Evolutionary conservation across 2,329 filamentous ascomycete genomes (phyloP).

Genomic region (Fusarium luffae): DNA sequence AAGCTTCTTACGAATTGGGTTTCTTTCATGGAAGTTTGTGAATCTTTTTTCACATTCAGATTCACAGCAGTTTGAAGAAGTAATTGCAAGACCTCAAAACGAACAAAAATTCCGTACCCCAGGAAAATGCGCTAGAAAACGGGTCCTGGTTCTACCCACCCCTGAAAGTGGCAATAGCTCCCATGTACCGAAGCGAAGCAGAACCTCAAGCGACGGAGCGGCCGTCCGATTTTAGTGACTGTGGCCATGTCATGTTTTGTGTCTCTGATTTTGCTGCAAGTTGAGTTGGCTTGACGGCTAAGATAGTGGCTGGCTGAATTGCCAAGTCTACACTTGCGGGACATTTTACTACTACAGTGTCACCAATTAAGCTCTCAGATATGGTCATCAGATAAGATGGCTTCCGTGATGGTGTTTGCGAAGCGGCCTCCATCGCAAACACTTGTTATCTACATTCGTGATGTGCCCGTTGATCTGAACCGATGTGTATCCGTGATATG

Average conservation of each 20-base stretch:
- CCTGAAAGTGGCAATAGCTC: slow-evolving; percentile 38
- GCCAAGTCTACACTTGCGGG: slow-evolving; percentile 18
- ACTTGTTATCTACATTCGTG: neutral
- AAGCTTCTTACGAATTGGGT: neutral
- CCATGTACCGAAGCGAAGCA: slow-evolving; percentile 9
- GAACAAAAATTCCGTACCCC: slow-evolving; percentile 28
- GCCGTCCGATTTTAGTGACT: slow-evolving; percentile 23
- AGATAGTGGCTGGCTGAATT: slow-evolving; percentile 31
- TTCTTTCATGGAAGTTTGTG: neutral
- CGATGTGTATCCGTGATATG: slow-evolving; percentile 1
- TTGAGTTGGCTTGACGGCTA: slow-evolving; percentile 9
- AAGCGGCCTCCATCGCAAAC: neutral
- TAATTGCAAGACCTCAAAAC: neutral
- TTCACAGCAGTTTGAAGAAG: neutral
- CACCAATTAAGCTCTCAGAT: slow-evolving; percentile 6
- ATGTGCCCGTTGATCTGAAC: neutral
- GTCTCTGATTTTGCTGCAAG: slow-evolving; percentile 9
- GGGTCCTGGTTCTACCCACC: slow-evolving; percentile 30
- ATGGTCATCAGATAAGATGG: slow-evolving; percentile 26
- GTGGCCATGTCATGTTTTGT: neutral
- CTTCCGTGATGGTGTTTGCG: slow-evolving; percentile 5
- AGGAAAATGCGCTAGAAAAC: slow-evolving; percentile 42
- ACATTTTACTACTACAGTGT: neutral
- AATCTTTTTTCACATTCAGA: neutral
- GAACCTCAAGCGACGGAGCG: slow-evolving; percentile 24